Percentiles rank a stretch among this genome's conserved stretches.
phyloP scores from a whole-genome alignment of 805 yeast genomes.

The Wickerhamiella kurtzmanii region DNA sequence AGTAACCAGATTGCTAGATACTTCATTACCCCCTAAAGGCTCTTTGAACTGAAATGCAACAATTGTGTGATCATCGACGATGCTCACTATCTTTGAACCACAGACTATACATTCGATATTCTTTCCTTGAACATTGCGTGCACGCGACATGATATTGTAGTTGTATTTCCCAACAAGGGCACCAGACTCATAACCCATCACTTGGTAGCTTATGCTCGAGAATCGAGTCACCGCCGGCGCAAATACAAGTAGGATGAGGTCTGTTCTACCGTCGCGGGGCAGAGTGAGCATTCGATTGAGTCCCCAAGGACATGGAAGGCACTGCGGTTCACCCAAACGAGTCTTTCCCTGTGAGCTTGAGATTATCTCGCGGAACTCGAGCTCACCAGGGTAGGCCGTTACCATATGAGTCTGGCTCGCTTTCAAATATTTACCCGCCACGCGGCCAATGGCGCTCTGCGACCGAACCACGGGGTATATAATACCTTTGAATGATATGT shows the following conservation, averaged over 20 bases:
- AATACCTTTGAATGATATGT: not conserved
- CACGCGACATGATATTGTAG: not conserved
- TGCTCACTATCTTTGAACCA: not conserved
- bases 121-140: not conserved
- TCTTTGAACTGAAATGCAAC: not conserved
- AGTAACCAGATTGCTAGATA: not conserved
- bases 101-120: not conserved
- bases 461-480: not conserved
- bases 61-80: not conserved
- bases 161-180: not conserved
- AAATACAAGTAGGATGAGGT: not conserved
- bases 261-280: not conserved
- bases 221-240: not conserved
- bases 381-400: not conserved
- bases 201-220: not conserved
- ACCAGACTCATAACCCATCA: not conserved
- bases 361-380: not conserved
- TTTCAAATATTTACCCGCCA: not conserved
- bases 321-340: not conserved
- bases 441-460: not conserved
- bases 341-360: not conserved
- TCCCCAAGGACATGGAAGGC: not conserved
- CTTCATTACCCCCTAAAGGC: not conserved
- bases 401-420: not conserved
- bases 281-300: not conserved